phyloP scores from a whole-genome alignment of 805 yeast species.

The Groenewaldozyma tartarivorans region DNA sequence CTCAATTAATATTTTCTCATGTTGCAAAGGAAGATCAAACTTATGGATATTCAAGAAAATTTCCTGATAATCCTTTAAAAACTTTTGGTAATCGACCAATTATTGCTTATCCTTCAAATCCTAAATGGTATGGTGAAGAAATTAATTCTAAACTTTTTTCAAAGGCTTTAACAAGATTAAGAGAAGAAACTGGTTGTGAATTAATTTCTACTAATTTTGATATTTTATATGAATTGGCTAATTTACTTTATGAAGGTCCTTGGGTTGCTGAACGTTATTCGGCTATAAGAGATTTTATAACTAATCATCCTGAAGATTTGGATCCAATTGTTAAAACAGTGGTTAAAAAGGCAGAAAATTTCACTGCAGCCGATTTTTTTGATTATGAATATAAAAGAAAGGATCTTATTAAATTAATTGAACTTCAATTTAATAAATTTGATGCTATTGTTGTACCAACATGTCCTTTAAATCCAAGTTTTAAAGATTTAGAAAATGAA shows the following conservation, averaged over 20 bases:
- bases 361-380: conserved; percentile 75
- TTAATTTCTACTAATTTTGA: conserved; percentile 60
- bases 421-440: conserved; percentile 42
- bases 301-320: conserved; percentile 63
- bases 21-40: conserved; percentile 63
- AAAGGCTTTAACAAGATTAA: conserved; percentile 47
- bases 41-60: conserved; percentile 72
- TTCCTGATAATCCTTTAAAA: conserved; percentile 58
- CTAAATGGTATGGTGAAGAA: conserved; percentile 73
- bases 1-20: conserved; percentile 63
- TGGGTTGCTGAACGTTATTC: conserved; percentile 96
- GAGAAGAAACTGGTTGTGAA: conserved; percentile 45
- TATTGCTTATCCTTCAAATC: conserved; percentile 66
- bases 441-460: conserved; percentile 88
- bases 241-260: conserved; percentile 91
- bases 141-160: conserved; percentile 57
- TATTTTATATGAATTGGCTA: conserved; percentile 71
- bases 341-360: conserved; percentile 67
- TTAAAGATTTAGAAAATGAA: conserved; percentile 60
- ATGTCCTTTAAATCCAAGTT: conserved; percentile 83
- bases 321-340: conserved; percentile 79
- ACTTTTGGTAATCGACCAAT: conserved; percentile 50
- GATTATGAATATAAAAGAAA: conserved; percentile 82
- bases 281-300: conserved; percentile 62
- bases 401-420: conserved; percentile 59